Percentiles rank a stretch among this genome's conserved stretches.
phyloP scores from a whole-genome alignment of 2,329 filamentous ascomycete species.

The Colletotrichum nymphaeae region DNA sequence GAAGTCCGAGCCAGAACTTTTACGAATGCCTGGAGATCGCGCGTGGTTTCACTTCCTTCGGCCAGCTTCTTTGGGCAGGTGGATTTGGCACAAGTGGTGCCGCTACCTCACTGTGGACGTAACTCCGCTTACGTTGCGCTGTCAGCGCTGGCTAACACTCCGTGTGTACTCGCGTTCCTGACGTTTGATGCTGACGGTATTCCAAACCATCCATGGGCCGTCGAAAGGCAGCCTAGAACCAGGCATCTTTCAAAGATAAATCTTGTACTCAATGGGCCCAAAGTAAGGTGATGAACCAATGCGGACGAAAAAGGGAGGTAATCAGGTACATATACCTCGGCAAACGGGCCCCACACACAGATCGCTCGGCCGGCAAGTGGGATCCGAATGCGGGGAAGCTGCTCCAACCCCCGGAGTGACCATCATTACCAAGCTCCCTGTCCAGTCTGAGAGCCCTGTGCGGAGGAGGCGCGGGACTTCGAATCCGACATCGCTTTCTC shows the following conservation, averaged over 20 bases:
- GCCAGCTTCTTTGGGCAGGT: conserved; percentile 26
- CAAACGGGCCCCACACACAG: conserved; percentile 25
- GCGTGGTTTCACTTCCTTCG: not conserved
- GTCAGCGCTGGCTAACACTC: too few species aligned
- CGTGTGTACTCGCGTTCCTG: not conserved
- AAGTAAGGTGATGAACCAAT: too few species aligned
- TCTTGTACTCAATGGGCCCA: too few species aligned
- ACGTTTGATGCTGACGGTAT: not conserved
- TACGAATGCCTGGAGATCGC: not conserved
- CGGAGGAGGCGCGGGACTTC: conserved; percentile 20
- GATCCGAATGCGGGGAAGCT: conserved; percentile 32
- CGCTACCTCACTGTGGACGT: not conserved
- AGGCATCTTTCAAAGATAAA: not conserved
- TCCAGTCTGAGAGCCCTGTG: conserved; percentile 21
- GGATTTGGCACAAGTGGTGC: not conserved
- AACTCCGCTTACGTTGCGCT: conserved; percentile 1
- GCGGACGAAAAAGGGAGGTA: not conserved
- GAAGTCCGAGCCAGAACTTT: not conserved
- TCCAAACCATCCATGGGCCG: too few species aligned
- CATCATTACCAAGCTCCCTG: conserved; percentile 10
- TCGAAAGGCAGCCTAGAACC: not conserved
- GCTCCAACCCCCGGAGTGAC: conserved; percentile 17
- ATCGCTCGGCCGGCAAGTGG: conserved; percentile 33
- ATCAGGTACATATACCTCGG: conserved; percentile 18
- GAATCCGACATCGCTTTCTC: conserved; percentile 28